Conservation (phyloP, 2,329 filamentous ascomycete species). For the Hypoxylon sp. region DNA sequence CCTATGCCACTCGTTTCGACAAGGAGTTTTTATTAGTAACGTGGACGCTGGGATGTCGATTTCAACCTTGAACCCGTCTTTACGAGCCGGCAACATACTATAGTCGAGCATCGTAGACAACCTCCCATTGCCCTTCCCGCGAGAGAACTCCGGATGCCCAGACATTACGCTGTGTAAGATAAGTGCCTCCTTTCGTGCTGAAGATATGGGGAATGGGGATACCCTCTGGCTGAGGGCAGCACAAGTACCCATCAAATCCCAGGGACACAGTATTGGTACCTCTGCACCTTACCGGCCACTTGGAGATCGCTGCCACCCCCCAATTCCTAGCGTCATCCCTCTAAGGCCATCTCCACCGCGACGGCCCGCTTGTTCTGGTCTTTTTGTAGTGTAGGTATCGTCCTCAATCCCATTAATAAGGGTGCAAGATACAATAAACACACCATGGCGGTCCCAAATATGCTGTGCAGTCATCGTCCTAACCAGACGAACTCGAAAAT, state of each 20-base stretch:
- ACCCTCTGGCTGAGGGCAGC: slow-evolving; percentile 23
- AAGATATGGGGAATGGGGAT: slow-evolving; percentile 14
- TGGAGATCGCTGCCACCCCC: slow-evolving; percentile 43
- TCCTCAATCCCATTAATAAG: slow-evolving; percentile 25
- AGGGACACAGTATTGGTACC: slow-evolving; percentile 35
- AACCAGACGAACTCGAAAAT: slow-evolving; percentile 20
- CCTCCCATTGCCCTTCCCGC: slow-evolving; percentile 20
- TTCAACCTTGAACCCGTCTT: slow-evolving; percentile 16
- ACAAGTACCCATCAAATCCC: slow-evolving; percentile 30
- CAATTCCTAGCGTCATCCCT: slow-evolving; percentile 39
- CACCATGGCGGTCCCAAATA: slow-evolving; percentile 27
- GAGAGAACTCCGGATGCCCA: slow-evolving; percentile 17
- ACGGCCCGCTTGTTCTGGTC: slow-evolving; percentile 43
- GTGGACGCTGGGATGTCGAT: slow-evolving; percentile 32
- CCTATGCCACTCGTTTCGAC: slow-evolving; percentile 30
- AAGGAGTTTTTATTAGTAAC: slow-evolving; percentile 38
- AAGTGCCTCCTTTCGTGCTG: slow-evolving; percentile 21
- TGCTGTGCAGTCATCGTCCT: slow-evolving; percentile 30
- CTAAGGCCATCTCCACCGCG: slow-evolving; percentile 40
- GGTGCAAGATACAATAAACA: slow-evolving; percentile 35
- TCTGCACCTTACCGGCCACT: slow-evolving; percentile 41
- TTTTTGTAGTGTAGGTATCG: slow-evolving; percentile 35
- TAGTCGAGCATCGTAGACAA: slow-evolving; percentile 12
- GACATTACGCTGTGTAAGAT: slow-evolving; percentile 16
- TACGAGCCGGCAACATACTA: slow-evolving; percentile 10